phyloP scores from a whole-genome alignment of 768 basidiomycete species.

The Tylopilus balloui region DNA sequence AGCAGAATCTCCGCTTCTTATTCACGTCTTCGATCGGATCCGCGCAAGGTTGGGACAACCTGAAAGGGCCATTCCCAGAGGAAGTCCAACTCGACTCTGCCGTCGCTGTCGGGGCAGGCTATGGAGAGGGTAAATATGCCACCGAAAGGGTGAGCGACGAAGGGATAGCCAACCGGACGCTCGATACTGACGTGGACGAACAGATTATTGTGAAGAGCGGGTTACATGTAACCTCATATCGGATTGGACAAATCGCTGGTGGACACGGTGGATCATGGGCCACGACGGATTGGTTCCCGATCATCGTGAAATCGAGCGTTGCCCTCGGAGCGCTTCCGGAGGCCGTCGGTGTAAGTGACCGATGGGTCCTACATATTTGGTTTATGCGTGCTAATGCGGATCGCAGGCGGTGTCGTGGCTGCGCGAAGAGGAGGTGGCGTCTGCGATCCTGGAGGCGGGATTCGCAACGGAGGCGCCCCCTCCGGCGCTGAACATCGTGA shows the following conservation, averaged over 20 bases:
- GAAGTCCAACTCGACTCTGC: constrained; percentile 29
- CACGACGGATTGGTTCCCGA: constrained; percentile 44
- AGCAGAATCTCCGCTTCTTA: constrained; percentile 29
- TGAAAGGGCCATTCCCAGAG: constrained; percentile 34
- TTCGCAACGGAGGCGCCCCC: constrained; percentile 15
- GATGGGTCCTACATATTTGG: not conserved
- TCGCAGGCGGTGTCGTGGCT: constrained; percentile 40
- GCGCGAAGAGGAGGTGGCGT: constrained; percentile 37
- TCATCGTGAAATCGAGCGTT: constrained; percentile 36
- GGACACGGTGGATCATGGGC: constrained; percentile 41
- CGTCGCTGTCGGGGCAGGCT: constrained; percentile 39
- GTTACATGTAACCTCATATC: constrained; percentile 34
- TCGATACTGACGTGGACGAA: not conserved
- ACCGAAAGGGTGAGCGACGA: constrained; percentile 33
- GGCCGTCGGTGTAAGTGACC: constrained; percentile 32
- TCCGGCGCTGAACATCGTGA: constrained; percentile 34
- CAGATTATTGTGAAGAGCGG: constrained; percentile 39
- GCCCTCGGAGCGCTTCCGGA: constrained; percentile 26
- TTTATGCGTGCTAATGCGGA: not conserved
- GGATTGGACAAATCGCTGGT: constrained; percentile 46
- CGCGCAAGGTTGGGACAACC: constrained; percentile 29
- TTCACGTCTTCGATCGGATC: constrained; percentile 41
- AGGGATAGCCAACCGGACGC: not conserved
- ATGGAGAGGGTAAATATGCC: constrained; percentile 45
- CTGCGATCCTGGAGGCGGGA: constrained; percentile 30